Conservation (phyloP, 2,329 filamentous ascomycete genomes). For the Penicillium sp. region DNA sequence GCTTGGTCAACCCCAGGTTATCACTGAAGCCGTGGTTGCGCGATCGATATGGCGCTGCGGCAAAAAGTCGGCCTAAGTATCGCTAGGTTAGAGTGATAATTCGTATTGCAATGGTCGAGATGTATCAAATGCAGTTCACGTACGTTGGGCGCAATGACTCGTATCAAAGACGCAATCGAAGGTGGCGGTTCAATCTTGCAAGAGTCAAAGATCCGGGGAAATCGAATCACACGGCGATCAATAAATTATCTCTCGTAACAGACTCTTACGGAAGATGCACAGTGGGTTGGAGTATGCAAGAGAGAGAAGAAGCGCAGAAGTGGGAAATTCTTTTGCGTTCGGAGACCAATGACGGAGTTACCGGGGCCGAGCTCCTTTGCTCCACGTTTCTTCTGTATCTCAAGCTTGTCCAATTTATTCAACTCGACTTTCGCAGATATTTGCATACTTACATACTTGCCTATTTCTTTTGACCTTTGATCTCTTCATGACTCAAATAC, state of each 20-base stretch:
- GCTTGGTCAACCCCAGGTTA: not conserved
- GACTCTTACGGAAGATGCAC: not conserved
- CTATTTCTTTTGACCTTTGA: not conserved
- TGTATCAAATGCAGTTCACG: not conserved
- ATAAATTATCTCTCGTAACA: not conserved
- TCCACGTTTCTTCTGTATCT: constrained; percentile 12
- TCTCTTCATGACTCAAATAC: constrained; percentile 32
- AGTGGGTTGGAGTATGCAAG: constrained; percentile 1
- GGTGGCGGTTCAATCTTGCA: constrained; percentile 17
- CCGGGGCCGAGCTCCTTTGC: constrained; percentile 30
- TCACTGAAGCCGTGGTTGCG: not conserved
- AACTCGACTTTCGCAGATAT: not conserved
- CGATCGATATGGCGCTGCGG: not conserved
- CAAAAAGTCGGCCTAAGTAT: not conserved
- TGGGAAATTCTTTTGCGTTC: constrained; percentile 40
- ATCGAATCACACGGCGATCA: not conserved
- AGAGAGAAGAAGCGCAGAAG: constrained; percentile 18
- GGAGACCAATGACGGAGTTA: constrained; percentile 40
- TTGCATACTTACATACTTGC: not conserved
- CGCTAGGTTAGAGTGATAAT: not conserved
- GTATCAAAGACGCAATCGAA: constrained; percentile 6
- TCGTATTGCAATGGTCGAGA: not conserved
- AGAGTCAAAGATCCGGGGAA: not conserved
- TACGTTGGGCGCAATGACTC: constrained; percentile 3
- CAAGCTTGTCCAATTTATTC: not conserved